Evolutionary conservation across 768 basidiomycete species (phyloP), one percentile per base, ranked within the genome.

Genomic region (Lentinula guzmanii): DNA sequence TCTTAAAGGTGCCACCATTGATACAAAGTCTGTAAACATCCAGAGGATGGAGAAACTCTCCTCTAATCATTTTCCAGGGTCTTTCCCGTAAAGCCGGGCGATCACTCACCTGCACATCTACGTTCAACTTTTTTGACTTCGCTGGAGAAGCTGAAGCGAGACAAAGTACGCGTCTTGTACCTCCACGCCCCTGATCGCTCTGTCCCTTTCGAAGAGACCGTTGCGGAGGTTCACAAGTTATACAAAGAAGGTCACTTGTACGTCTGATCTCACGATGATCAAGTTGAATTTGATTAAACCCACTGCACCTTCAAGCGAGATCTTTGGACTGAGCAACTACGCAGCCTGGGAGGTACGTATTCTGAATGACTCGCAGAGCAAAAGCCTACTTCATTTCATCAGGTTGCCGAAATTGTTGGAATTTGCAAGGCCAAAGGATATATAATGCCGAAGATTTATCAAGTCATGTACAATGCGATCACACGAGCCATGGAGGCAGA

Each of bases 171-270:
- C 35, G 46, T 57, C 16, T 64, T 81, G 34, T 82, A 81, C 63
- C 68, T 82, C 16, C 81, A 83, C 42, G 78, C 78, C 5, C 82
- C 82, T 0, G 81, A 83, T 67, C 69, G 80, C 7, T 75, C 74
- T 24, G 76, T 78, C 7, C 77, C 80, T 0, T 81, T 80, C 59
- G 77, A 77, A 64, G 79, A 79, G n/a, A 83, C 82, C 0, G 66
- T 76, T 8, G 70, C 72, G 4, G 79, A 76, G 53, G 66, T 80
- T 21, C 71, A 82, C 52, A 73, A 74, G 58, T 62, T 82, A 37
- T 73, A 81, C 63, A 69, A 74, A 33, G 72, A 80, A 51, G 81
- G 80, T 0, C 72, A 70, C 37, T 81, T 80, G 81, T 82, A 65
- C 61, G 78, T 70, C 9, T 43, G 41, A 4, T 56, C 28, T 28